A percentile compares a stretch with the other conserved stretches of the same genome.
phyloP scores from a whole-genome alignment of 371 early-diverging fungal species.

The Apophysomyces variabilis region DNA sequence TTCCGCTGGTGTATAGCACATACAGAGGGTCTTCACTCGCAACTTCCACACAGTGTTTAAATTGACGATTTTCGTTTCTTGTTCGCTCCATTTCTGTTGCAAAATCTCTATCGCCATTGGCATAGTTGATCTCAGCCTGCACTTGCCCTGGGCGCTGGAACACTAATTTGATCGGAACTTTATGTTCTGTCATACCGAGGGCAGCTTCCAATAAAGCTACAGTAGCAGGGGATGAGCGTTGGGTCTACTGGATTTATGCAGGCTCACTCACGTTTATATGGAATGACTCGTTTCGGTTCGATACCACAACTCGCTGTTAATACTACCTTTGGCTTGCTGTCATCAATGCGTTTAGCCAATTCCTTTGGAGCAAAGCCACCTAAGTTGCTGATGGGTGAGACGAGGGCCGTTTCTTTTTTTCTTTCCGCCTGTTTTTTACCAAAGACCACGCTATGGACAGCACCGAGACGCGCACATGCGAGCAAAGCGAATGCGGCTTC shows the following conservation, averaged over 20 bases:
- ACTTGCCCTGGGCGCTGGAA: conserved; percentile 63
- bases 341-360: conserved; percentile 82
- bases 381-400: conserved; percentile 30
- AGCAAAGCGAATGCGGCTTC: conserved; percentile 89
- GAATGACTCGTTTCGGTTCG: conserved; percentile 67
- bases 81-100: conserved; percentile 54
- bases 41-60: conserved; percentile 69
- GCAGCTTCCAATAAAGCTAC: conserved; percentile 73
- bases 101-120: conserved; percentile 68
- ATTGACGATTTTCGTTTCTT: conserved; percentile 28
- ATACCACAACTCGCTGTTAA: conserved; percentile 82
- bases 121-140: conserved; percentile 49
- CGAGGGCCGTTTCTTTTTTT: neutral
- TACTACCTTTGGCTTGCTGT: conserved; percentile 75
- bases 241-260: neutral
- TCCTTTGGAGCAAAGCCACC: conserved; percentile 86
- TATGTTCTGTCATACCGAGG: conserved; percentile 53
- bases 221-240: conserved; percentile 14
- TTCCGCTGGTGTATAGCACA: conserved; percentile 92
- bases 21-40: conserved; percentile 90
- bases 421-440: conserved; percentile 21
- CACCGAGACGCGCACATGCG: conserved; percentile 91
- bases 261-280: conserved; percentile 61
- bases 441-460: conserved; percentile 80
- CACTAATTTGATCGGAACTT: conserved; percentile 58